Percentiles rank a stretch among this genome's conserved stretches.
These are phyloP conservation scores for Mrakiaceae sp. DNA, from an alignment of 1,284 basidiomycete species.

Conservation along the genomic window DNA sequence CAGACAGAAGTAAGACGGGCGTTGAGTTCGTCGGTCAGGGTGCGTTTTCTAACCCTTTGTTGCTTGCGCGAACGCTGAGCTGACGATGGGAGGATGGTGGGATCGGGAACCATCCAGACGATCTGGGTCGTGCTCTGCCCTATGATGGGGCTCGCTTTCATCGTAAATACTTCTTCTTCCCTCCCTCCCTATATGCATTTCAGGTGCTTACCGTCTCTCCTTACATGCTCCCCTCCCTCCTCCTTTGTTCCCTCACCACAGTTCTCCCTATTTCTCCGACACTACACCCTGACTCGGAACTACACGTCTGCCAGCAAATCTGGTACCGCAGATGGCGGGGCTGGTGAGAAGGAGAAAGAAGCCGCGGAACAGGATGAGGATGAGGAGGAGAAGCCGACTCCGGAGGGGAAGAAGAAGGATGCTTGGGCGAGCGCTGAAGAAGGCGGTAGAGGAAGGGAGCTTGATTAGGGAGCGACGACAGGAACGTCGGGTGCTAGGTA, in stretches of 20 bases:
- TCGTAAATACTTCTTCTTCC: neutral
- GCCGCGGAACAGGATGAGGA: neutral
- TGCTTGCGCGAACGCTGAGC: too few relatives aligned
- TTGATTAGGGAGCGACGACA: too few relatives aligned
- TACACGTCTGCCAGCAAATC: neutral
- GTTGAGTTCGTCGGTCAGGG: neutral
- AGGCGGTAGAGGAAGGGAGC: too few relatives aligned
- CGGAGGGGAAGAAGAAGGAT: too few relatives aligned
- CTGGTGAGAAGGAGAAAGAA: neutral
- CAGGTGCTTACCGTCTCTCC: neutral
- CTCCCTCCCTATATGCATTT: neutral
- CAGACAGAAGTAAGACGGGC: neutral
- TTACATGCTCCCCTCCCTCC: neutral
- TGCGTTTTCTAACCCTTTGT: too few relatives aligned
- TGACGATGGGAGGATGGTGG: too few relatives aligned
- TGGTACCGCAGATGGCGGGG: neutral
- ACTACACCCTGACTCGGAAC: conserved; percentile 2
- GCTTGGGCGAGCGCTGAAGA: too few relatives aligned
- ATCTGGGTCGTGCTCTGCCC: neutral
- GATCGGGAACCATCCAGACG: neutral
- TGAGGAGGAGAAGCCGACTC: neutral
- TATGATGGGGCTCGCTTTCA: neutral
- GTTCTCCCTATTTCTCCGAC: conserved; percentile 1
- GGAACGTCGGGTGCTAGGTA: too few relatives aligned
- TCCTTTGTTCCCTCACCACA: neutral